phyloP scores from a whole-genome alignment of 331 rosid genomes.

The Acacia pycnantha region DNA sequence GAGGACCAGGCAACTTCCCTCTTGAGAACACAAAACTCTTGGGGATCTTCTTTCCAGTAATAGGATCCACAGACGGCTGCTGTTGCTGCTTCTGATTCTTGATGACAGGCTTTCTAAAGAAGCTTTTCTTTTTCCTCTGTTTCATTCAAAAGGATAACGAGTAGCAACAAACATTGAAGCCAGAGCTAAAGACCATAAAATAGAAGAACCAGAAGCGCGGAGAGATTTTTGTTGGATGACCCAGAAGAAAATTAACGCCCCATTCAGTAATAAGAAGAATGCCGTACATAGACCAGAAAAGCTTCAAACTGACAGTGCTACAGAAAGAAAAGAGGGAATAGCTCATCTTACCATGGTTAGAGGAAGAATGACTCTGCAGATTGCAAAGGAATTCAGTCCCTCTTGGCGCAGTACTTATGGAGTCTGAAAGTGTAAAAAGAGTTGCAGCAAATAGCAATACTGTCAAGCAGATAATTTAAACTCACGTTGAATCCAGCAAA shows the following conservation, averaged over 20 bases:
- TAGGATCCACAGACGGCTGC: slow-evolving; percentile 64
- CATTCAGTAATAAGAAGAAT: not conserved
- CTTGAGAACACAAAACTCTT: slow-evolving; percentile 81
- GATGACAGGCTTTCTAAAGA: slow-evolving; percentile 50
- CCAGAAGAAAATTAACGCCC: not conserved
- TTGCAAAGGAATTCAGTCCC: not conserved
- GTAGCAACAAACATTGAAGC: not conserved
- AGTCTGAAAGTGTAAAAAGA: not conserved
- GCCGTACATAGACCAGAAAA: not conserved
- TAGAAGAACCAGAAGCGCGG: not conserved
- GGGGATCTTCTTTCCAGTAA: slow-evolving; percentile 91
- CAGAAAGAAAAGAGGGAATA: not conserved
- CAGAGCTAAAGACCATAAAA: not conserved
- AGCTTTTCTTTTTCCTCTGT: slow-evolving; percentile 48
- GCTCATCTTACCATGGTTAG: slow-evolving; percentile 27
- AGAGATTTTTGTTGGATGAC: not conserved
- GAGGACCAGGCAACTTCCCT: slow-evolving; percentile 82
- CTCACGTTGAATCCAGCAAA: not conserved
- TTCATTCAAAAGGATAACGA: slow-evolving; percentile 22
- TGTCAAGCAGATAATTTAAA: not conserved
- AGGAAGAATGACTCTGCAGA: not conserved
- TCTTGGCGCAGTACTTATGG: not conserved
- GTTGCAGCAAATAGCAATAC: not conserved
- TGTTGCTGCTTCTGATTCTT: slow-evolving; percentile 20
- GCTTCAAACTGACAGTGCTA: not conserved